Base-by-base conservation (phyloP, 2,329 filamentous ascomycete genomes). In the Didymella pinodella region DNA sequence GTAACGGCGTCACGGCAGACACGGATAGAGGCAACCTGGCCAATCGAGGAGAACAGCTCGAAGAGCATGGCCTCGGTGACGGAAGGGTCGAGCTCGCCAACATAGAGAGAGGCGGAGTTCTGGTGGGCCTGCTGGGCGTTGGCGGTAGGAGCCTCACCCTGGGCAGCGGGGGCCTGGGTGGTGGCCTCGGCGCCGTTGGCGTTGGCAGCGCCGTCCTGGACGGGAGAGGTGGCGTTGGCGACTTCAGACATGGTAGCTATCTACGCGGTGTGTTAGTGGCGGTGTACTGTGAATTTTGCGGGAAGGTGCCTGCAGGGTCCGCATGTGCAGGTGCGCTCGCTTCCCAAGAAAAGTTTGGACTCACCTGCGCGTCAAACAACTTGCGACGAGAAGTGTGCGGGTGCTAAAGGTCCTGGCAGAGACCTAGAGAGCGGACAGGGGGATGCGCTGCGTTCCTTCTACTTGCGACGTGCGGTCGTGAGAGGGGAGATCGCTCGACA, bases 51-150 rank as follows among this genome's bases (percentile, higher is more conserved):
- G 87, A 99, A 99, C 66, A 99, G 91, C 88, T 99, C 95, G 82
- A 98, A 99, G 76, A 99, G 93, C 95, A 99, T 99, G 71, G 95
- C 95, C 87, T 99, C 95, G 67, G 95, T 99, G 79, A 99, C 95
- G 63, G 92, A 95, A 72, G 92, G 88, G 80, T 99, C 95, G 74
- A 99, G 92, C 85, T 99, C 95, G 80, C 95, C 95, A 70, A 99
- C 95, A 80, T 99, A 99, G 79, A 99, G 92, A 60, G 95, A 99
- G 66, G 95, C 95, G 52, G 95, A 98, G 80, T 96, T 94, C 79
- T 92, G 91, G 76, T 93, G 91, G 78, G 91, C 90, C 68, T 92
- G 88, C 62, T 83, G 82, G 64, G 86, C 83, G 65, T 92, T 87
- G 69, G 90, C 89, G 62, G 91, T 90, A 66, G 88, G 85, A 70